phyloP scores from a whole-genome alignment of 129 eudicot genomes.

The Centaurea solstitialis region DNA sequence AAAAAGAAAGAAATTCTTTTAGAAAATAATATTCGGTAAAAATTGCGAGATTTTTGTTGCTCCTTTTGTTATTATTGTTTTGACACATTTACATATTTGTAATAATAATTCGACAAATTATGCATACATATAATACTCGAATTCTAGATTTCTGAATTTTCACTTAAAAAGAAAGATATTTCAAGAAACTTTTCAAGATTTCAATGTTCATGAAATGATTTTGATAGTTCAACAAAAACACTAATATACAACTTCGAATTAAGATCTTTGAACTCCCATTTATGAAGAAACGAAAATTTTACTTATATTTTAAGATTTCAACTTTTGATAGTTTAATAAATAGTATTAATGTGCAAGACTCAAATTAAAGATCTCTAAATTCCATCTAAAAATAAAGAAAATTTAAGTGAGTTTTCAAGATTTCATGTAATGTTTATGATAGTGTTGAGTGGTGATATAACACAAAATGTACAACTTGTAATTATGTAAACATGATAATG shows the following conservation, averaged over 20 bases:
- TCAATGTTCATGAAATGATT: not conserved
- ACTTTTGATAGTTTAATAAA: not conserved
- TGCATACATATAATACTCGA: not conserved
- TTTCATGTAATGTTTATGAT: not conserved
- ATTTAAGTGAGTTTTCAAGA: not conserved
- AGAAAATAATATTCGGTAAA: not conserved
- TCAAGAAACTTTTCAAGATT: not conserved
- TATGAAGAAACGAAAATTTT: too few relatives aligned
- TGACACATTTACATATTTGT: too few relatives aligned
- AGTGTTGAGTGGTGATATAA: not conserved
- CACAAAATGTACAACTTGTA: not conserved
- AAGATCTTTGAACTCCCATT: not conserved
- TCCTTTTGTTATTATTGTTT: not conserved
- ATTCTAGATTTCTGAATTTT: too few relatives aligned
- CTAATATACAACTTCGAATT: too few relatives aligned
- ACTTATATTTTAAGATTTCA: not conserved
- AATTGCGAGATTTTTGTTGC: not conserved
- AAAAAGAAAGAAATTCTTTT: not conserved
- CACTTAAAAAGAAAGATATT: not conserved
- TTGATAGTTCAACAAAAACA: not conserved
- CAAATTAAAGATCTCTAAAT: not conserved
- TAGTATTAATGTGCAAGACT: not conserved
- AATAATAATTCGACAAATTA: not conserved
- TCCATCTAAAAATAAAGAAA: not conserved
- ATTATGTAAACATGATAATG: not conserved